These are phyloP conservation scores for Pestalotiopsis sp. DNA, from an alignment of 2,329 filamentous ascomycete species.

Conservation along the genomic window DNA sequence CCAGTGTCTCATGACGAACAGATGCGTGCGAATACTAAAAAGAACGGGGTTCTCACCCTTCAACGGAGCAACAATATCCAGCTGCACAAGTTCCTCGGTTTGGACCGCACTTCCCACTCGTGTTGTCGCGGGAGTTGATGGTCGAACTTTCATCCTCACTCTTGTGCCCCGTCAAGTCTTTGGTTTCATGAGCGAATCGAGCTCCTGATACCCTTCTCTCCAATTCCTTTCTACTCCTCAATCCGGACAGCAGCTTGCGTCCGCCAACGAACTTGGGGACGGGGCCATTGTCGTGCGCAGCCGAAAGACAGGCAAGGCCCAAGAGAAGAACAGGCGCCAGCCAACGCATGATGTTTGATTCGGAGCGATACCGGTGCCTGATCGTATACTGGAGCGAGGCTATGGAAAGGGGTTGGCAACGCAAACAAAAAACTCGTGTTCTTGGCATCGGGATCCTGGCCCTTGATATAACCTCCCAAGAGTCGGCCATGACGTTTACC, in stretches of 20 bases:
- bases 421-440: not conserved
- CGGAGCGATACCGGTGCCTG: not conserved
- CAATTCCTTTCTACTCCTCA: constrained; percentile 26
- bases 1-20: not conserved
- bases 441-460: not conserved
- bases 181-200: not conserved
- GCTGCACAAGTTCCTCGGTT: constrained; percentile 26
- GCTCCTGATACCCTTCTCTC: constrained; percentile 11
- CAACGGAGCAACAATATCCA: constrained; percentile 33
- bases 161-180: constrained; percentile 19
- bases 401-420: not conserved
- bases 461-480: not conserved
- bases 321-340: constrained; percentile 24
- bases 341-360: constrained; percentile 24
- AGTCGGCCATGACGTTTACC: not conserved
- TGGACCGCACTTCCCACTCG: constrained; percentile 25
- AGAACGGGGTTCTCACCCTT: constrained; percentile 25
- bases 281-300: constrained; percentile 26
- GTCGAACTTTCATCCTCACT: constrained; percentile 13
- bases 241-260: constrained; percentile 28
- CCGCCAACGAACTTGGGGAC: constrained; percentile 29
- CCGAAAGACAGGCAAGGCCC: constrained; percentile 25
- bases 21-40: not conserved
- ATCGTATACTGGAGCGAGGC: not conserved
- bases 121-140: constrained; percentile 20